Evolutionary conservation across 2,329 filamentous ascomycete species (phyloP).

Genomic region (Alternaria alternata): DNA sequence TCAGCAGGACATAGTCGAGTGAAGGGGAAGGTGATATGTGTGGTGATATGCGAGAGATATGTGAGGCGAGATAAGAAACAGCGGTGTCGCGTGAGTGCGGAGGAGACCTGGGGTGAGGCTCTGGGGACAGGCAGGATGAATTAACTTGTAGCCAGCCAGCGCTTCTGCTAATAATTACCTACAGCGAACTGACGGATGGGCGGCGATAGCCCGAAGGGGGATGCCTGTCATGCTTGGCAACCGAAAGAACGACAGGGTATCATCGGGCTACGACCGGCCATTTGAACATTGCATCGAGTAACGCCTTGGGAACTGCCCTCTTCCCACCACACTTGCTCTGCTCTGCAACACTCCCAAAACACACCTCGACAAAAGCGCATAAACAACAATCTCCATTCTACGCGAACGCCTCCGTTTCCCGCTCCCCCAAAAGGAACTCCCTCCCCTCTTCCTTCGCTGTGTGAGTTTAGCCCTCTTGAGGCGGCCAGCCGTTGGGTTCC

Average conservation of each 20-base stretch:
- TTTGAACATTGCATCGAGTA: conserved; percentile 13
- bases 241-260: conserved; percentile 13
- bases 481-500: conserved; percentile 20
- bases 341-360: neutral
- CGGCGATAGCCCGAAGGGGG: conserved; percentile 14
- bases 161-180: conserved; percentile 20
- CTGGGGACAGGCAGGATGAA: conserved; percentile 25
- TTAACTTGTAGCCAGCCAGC: conserved; percentile 21
- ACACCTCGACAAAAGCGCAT: neutral
- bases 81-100: conserved; percentile 18
- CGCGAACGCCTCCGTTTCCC: conserved; percentile 5
- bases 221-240: conserved; percentile 17
- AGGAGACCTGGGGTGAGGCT: conserved; percentile 24
- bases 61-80: conserved; percentile 5
- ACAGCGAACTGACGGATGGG: conserved; percentile 19
- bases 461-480: neutral
- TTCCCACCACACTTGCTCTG: neutral
- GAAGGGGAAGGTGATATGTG: neutral
- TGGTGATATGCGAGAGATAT: neutral
- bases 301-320: neutral
- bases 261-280: conserved; percentile 19
- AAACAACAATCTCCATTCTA: neutral
- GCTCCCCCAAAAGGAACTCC: conserved; percentile 5
- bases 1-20: conserved; percentile 32
- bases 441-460: neutral